Evolutionary conservation across 257 asterid genomes (phyloP).

Genomic region (Oldenlandia corymbosa): DNA sequence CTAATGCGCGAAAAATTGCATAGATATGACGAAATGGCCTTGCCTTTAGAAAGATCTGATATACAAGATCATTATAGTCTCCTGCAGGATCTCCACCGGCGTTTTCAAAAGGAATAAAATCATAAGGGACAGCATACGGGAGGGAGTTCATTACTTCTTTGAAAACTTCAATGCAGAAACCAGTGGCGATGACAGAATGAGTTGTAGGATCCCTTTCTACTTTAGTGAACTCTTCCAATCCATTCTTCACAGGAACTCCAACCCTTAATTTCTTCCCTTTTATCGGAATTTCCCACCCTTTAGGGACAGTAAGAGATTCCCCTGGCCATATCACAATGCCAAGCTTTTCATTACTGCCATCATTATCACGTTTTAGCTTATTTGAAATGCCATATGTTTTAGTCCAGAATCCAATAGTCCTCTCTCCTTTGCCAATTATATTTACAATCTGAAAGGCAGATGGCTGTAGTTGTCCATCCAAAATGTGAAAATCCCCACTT

Average conservation of each 20-base stretch:
- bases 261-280: conserved; percentile 21
- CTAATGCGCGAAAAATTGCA: neutral
- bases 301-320: conserved; percentile 26
- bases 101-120: conserved; percentile 19
- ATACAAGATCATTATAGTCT: conserved; percentile 25
- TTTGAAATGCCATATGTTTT: conserved; percentile 25
- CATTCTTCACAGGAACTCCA: conserved; percentile 35
- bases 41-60: conserved; percentile 34
- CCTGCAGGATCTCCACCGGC: conserved; percentile 12
- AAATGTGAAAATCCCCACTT: conserved; percentile 38
- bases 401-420: conserved; percentile 41
- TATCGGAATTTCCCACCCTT: conserved; percentile 52
- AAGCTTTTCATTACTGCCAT: conserved; percentile 22
- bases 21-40: neutral
- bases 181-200: conserved; percentile 24
- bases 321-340: conserved; percentile 41
- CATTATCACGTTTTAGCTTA: conserved; percentile 6
- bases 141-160: conserved; percentile 28
- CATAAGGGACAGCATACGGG: conserved; percentile 31
- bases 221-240: conserved; percentile 29
- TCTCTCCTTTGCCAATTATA: conserved; percentile 29
- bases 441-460: conserved; percentile 43
- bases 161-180: conserved; percentile 41
- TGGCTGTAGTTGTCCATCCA: conserved; percentile 32
- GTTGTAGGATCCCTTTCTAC: conserved; percentile 28